Evolutionary conservation across 2,329 filamentous ascomycete species (phyloP).

Genomic region (Gaeumannomyces tritici): DNA sequence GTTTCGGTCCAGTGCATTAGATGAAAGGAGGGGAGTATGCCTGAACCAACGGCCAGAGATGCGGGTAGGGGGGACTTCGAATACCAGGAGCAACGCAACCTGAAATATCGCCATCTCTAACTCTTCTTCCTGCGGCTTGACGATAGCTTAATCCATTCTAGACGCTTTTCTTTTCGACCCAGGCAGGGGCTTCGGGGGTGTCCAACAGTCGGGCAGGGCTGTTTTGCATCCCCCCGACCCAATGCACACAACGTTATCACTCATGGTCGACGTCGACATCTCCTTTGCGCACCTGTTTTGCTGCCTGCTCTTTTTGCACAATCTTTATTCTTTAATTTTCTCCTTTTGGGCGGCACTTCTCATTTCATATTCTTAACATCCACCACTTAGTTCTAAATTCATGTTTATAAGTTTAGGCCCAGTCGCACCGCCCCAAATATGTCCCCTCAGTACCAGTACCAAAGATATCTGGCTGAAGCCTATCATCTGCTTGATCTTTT

Average conservation of each 20-base stretch:
- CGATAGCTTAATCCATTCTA: neutral
- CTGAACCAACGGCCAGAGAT: neutral
- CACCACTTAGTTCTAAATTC: too few species aligned
- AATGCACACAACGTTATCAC: neutral
- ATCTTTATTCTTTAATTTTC: conserved; percentile 11
- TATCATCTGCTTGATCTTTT: too few species aligned
- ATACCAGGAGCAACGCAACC: neutral
- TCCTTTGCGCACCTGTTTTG: neutral
- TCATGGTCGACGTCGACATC: neutral
- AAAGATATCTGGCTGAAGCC: too few species aligned
- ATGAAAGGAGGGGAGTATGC: neutral
- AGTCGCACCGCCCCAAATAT: too few species aligned
- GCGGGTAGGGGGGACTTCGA: neutral
- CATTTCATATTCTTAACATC: too few species aligned
- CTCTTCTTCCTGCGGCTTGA: too few species aligned
- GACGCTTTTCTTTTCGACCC: neutral
- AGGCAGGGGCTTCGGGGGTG: neutral
- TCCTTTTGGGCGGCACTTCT: too few species aligned
- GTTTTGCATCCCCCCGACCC: neutral
- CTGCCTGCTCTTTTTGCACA: too few species aligned
- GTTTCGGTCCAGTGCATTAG: neutral
- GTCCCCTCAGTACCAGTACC: too few species aligned
- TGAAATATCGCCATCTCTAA: neutral
- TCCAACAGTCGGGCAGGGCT: neutral
- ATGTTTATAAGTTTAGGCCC: too few species aligned